Conservation (phyloP, 2,329 filamentous ascomycete genomes). For the Monilinia laxa region DNA sequence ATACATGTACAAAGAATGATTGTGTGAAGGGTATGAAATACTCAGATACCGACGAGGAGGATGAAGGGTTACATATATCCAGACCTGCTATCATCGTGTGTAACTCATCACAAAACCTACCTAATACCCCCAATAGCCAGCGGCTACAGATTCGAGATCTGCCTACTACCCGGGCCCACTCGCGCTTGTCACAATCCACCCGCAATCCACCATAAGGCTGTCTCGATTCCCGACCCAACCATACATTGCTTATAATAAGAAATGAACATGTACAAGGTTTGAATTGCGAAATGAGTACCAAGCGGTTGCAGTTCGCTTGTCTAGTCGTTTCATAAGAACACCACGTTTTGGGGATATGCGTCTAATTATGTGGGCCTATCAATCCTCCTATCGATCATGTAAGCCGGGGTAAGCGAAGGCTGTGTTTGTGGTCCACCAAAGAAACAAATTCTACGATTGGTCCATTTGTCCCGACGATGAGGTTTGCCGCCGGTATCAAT, state of each 20-base stretch:
- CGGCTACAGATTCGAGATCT: conserved; percentile 14
- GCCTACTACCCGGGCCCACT: conserved; percentile 8
- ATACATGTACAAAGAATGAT: conserved; percentile 4
- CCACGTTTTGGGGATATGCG: conserved; percentile 12
- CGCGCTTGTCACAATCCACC: conserved; percentile 15
- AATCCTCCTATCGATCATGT: not conserved
- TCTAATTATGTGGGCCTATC: conserved; percentile 20
- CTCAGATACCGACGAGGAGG: not conserved
- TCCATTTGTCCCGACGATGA: not conserved
- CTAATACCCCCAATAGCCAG: not conserved
- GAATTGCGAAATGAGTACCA: conserved; percentile 2
- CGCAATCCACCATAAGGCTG: conserved; percentile 19
- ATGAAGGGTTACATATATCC: conserved; percentile 12
- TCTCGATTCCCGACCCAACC: conserved; percentile 15
- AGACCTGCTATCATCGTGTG: not conserved
- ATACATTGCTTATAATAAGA: not conserved
- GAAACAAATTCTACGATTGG: conserved; percentile 14
- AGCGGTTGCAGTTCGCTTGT: conserved; percentile 16
- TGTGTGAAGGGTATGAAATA: not conserved
- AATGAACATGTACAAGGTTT: not conserved
- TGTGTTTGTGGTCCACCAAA: conserved; percentile 4
- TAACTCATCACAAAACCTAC: conserved; percentile 9
- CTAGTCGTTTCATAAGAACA: conserved; percentile 4
- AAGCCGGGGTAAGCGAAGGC: conserved; percentile 6
- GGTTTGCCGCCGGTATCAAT: conserved; percentile 9